Conservation (phyloP, 108 stramenopile species). For the Skeletonema marinoi region DNA sequence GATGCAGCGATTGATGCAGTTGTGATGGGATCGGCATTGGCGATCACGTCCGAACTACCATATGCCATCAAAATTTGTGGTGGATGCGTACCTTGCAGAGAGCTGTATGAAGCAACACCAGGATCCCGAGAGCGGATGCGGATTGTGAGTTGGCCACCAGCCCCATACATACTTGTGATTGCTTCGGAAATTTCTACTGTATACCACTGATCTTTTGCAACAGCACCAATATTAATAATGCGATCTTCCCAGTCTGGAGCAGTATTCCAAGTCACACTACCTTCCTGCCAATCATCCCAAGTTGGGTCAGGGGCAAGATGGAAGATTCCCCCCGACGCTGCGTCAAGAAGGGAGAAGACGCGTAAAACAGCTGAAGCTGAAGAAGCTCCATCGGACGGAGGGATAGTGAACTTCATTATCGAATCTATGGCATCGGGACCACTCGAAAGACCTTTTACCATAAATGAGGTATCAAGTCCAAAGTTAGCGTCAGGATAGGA, state of each 20-base stretch:
- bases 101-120: not conserved
- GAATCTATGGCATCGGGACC: constrained; percentile 31
- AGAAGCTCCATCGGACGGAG: constrained; percentile 9
- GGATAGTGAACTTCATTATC: constrained; percentile 25
- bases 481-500: constrained; percentile 23
- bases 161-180: not conserved
- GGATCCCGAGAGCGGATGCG: not conserved
- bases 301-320: not conserved
- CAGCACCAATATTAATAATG: not conserved
- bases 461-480: constrained; percentile 3
- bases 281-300: not conserved
- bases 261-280: constrained; percentile 1
- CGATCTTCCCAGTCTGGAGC: constrained; percentile 2
- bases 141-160: not conserved
- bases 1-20: not conserved
- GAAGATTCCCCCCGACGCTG: not conserved
- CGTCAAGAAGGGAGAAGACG: constrained; percentile 17
- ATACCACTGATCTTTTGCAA: not conserved
- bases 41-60: not conserved
- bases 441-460: constrained; percentile 10
- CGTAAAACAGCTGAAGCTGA: constrained; percentile 26
- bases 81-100: not conserved
- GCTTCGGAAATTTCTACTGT: not conserved
- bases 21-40: not conserved
- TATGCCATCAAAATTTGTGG: constrained; percentile 12